phyloP scores from a whole-genome alignment of 768 basidiomycete genomes.

The Agrocybe pediades region DNA sequence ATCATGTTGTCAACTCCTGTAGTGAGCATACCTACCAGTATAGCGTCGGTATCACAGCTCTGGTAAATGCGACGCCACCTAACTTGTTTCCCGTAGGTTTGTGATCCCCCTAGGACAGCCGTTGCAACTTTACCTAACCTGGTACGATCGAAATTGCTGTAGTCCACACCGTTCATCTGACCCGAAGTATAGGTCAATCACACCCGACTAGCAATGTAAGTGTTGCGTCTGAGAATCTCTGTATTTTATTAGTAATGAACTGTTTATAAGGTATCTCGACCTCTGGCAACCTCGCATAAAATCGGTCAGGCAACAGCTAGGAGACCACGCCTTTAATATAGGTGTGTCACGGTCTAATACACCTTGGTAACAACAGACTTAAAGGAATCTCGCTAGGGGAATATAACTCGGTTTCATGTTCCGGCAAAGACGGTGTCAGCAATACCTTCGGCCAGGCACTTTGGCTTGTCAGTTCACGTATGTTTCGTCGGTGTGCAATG shows the following conservation, averaged over 20 bases:
- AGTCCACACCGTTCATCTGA: background rate
- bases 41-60: constrained; percentile 33
- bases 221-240: background rate
- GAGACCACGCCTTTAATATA: constrained; percentile 49
- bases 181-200: constrained; percentile 47
- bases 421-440: constrained; percentile 48
- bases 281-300: constrained; percentile 56
- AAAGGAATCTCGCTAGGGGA: constrained; percentile 35
- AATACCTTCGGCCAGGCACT: constrained; percentile 59
- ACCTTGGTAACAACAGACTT: background rate
- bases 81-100: constrained; percentile 27
- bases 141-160: constrained; percentile 25
- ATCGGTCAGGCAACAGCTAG: constrained; percentile 46
- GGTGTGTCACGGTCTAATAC: constrained; percentile 25
- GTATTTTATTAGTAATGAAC: background rate
- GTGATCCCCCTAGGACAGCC: constrained; percentile 42
- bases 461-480: constrained; percentile 41
- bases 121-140: constrained; percentile 53
- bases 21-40: constrained; percentile 60
- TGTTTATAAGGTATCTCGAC: constrained; percentile 47
- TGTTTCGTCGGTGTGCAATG: background rate
- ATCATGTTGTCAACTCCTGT: constrained; percentile 44
- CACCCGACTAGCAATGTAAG: constrained; percentile 48
- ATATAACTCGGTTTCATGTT: constrained; percentile 58
- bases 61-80: background rate